Base-by-base conservation (phyloP, 768 basidiomycete genomes). In the Tricholoma sp. region DNA sequence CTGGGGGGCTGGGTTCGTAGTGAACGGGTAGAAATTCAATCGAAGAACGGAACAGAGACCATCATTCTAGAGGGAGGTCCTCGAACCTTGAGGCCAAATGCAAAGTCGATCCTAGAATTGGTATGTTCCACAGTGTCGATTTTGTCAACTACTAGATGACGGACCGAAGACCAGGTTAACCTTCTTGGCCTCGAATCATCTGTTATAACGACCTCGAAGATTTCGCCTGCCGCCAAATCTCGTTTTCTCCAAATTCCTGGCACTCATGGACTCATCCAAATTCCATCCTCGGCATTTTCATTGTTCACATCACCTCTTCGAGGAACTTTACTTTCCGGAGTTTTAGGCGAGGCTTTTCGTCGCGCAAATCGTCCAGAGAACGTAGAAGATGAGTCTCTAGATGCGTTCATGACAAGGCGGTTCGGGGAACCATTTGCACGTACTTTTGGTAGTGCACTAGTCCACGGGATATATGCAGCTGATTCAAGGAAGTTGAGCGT, bases 391-490 rank as follows among this genome's bases (percentile, higher is more conserved):
- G 94, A 97, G 65, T 86, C 85, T 0, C 77, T 98, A 7, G 86
- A 98, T 60, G 70, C 82, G 0, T 90, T 98, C 61, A 67, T 98
- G 55, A 68, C 81, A 0, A 79, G 91, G 11, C 77, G 91, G 21
- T 89, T 97, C 56, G 91, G 92, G 0, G 68, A 76, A 5, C 70
- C 76, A 2, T 82, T 95, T 63, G 92, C 95, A 1, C 80, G 84
- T 14, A 79, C 81, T 2, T 79, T 98, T 55, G 84, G 89, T 41
- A 66, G 91, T 79, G 88, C 95, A 0, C 74, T 97, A 57, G 83
- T 94, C 0, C 95, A 97, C 65, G 96, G 96, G 0, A 89, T 98
- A 55, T 98, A 98, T 67, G 94, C 93, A 1, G 83, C 92, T 0
- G 93, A 96, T 64, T 82, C 94, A 2, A 74, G 89, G 2, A 64